Percentiles rank a stretch among this genome's conserved stretches.
Conservation (phyloP, 177 flowering plant genomes). For the Telopea speciosissima region DNA sequence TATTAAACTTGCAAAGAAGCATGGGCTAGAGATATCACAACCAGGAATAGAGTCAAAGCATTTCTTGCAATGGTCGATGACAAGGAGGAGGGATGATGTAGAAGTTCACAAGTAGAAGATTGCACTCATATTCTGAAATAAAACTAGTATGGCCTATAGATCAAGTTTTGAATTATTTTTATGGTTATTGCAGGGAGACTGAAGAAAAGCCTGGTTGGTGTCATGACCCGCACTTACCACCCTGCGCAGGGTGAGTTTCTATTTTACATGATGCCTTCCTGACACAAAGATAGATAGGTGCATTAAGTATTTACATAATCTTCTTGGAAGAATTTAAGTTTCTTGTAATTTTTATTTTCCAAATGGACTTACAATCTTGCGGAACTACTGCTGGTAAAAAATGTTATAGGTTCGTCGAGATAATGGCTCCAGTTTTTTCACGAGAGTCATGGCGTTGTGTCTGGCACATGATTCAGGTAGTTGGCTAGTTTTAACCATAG, state of each 20-base stretch:
- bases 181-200: background rate
- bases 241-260: background rate
- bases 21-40: constrained; percentile 17
- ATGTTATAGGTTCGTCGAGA: constrained; percentile 35
- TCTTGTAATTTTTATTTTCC: too few relatives aligned
- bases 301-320: background rate
- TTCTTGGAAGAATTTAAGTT: background rate
- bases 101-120: constrained; percentile 16
- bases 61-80: constrained; percentile 10
- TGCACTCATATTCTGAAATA: background rate
- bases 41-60: constrained; percentile 12
- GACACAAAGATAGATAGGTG: background rate
- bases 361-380: background rate
- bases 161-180: background rate
- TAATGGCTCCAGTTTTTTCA: constrained; percentile 55
- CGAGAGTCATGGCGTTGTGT: constrained; percentile 39
- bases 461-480: constrained; percentile 47
- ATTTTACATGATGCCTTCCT: background rate
- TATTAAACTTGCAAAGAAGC: constrained; percentile 8
- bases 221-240: background rate
- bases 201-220: background rate
- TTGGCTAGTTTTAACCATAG: background rate
- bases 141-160: background rate
- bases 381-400: background rate
- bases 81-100: constrained; percentile 13